These are phyloP conservation scores for Coniferiporia sulphurascens DNA, from an alignment of 1,284 basidiomycete species.

Conservation along the genomic window DNA sequence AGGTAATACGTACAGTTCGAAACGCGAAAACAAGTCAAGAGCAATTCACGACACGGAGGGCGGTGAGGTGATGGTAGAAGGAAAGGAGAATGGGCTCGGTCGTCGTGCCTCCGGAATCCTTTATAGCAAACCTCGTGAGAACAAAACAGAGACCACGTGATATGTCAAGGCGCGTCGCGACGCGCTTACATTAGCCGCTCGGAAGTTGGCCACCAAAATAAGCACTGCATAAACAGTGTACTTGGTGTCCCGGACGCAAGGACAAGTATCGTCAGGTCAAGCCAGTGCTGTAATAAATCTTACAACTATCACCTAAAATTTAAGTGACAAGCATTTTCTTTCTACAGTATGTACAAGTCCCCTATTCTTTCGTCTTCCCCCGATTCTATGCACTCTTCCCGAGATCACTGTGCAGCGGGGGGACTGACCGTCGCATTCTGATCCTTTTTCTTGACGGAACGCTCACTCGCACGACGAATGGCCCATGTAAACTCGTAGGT, in stretches of 20 bases:
- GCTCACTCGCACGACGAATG: slow-evolving; percentile 74
- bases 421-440: slow-evolving; percentile 8
- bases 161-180: not conserved
- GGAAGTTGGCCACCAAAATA: not conserved
- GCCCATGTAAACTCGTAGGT: slow-evolving; percentile 89
- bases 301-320: no score
- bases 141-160: slow-evolving; percentile 11
- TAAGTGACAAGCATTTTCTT: no score
- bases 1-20: not conserved
- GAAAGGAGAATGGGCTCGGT: slow-evolving; percentile 3
- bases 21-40: slow-evolving; percentile 1
- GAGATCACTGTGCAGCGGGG: not conserved
- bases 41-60: slow-evolving; percentile 1
- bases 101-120: not conserved
- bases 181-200: slow-evolving; percentile 1
- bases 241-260: no score
- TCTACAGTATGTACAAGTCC: not conserved
- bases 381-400: not conserved
- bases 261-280: no score
- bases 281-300: no score
- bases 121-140: not conserved
- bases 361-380: not conserved
- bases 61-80: slow-evolving; percentile 12
- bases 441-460: slow-evolving; percentile 27
- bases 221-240: no score